These are phyloP conservation scores for Cercospora janseana DNA, from an alignment of 2,329 filamentous ascomycete genomes.

Conservation along the genomic window DNA sequence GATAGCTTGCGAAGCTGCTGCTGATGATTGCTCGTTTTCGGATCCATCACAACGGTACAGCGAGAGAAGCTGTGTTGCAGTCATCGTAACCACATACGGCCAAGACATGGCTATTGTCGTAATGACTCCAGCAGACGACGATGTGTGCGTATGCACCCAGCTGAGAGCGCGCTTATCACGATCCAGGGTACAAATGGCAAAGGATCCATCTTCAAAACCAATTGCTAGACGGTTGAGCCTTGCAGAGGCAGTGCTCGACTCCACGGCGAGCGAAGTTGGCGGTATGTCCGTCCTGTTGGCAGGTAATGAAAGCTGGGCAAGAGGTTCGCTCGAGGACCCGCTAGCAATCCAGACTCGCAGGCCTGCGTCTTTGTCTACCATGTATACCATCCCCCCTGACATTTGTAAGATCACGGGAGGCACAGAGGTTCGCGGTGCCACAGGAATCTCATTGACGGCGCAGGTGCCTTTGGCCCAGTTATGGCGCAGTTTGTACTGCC, in stretches of 20 bases:
- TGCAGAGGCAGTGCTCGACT: constrained; percentile 42
- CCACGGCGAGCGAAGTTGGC: constrained; percentile 67
- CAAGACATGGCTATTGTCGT: constrained; percentile 68
- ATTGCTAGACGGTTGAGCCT: constrained; percentile 51
- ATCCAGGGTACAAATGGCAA: constrained; percentile 66
- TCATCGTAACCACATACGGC: constrained; percentile 78
- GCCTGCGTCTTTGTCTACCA: constrained; percentile 66
- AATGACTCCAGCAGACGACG: constrained; percentile 62
- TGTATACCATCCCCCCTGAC: constrained; percentile 72
- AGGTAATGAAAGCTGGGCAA: constrained; percentile 50
- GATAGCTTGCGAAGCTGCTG: background rate
- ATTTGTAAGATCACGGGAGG: constrained; percentile 72
- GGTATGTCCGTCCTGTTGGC: constrained; percentile 16
- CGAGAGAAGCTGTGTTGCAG: constrained; percentile 68
- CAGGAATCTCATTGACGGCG: constrained; percentile 72
- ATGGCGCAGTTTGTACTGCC: constrained; percentile 80
- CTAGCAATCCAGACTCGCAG: constrained; percentile 77
- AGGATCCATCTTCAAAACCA: constrained; percentile 70
- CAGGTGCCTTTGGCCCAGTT: constrained; percentile 88
- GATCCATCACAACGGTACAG: constrained; percentile 55
- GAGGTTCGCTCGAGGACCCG: constrained; percentile 50
- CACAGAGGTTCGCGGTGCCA: constrained; percentile 53
- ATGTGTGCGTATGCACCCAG: constrained; percentile 58
- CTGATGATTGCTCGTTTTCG: background rate
- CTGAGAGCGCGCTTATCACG: constrained; percentile 46